These are phyloP conservation scores for Quercus dentata DNA, from an alignment of 306 rosid genomes.

Conservation along the genomic window DNA sequence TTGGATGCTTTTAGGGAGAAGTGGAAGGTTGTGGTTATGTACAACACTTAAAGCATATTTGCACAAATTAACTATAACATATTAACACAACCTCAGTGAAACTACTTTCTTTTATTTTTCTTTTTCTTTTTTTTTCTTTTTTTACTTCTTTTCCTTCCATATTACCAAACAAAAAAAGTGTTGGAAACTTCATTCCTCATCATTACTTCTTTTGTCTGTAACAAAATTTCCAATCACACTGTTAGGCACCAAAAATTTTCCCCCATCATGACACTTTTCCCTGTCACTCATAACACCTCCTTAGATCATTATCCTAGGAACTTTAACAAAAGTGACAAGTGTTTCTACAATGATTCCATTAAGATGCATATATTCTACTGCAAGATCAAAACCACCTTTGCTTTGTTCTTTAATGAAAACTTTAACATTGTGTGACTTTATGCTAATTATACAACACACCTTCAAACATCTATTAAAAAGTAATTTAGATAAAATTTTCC, in stretches of 20 bases:
- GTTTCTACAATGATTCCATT: not conserved
- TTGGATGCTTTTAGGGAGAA: too few relatives aligned
- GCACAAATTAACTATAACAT: too few relatives aligned
- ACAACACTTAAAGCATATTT: too few relatives aligned
- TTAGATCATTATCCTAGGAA: not conserved
- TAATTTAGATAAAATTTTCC: not conserved
- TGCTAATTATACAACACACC: not conserved
- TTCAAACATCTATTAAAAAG: not conserved
- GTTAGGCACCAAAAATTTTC: not conserved
- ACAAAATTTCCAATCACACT: not conserved
- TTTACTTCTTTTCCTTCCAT: too few relatives aligned
- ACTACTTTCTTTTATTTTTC: too few relatives aligned
- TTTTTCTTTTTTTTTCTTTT: too few relatives aligned
- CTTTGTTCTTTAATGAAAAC: not conserved
- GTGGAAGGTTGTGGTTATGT: too few relatives aligned
- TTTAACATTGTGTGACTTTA: not conserved
- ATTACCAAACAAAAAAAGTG: too few relatives aligned
- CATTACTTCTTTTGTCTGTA: too few relatives aligned
- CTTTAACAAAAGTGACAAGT: not conserved
- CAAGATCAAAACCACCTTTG: not conserved
- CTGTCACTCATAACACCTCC: not conserved
- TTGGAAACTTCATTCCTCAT: too few relatives aligned
- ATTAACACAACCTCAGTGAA: too few relatives aligned
- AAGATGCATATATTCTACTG: not conserved
- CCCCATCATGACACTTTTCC: not conserved